Evolutionary conservation across 257 asterid genomes (phyloP), one percentile per base, ranked within the genome.

Genomic region (Solanum habrochaites): DNA sequence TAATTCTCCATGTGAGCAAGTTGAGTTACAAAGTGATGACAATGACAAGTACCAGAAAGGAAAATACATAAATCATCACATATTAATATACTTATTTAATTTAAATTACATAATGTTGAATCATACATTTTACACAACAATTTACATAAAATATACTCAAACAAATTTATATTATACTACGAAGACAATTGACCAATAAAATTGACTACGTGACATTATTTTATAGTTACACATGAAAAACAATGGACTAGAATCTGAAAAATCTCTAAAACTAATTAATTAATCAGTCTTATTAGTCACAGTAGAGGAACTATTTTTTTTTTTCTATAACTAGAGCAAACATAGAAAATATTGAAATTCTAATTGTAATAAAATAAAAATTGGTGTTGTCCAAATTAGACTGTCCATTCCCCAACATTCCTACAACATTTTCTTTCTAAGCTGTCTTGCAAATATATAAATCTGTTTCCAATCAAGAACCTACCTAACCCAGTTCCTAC

Each of bases 401-500:
- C 91, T 88, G 72, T 52, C 66, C 58, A 86, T 29, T 89, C 64
- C 43, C n/a, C n/a, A n/a, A 73, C 82, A 40, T 60, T 83, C 89
- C 89, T 32, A 83, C 89, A 25, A 43, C 25, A 78, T 78, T n/a
- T n/a, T n/a, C n/a, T n/a, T 27, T 78, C 83, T 78, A 25, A 78
- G 40, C 66, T 78, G n/a, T 13, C 45, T 2, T 7, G 29, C 8
- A 25, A 14, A 77, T 71, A 32, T 32, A 32, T 35, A 35, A 35
- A 35, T 35, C 39, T 35, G 39, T 89, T 89, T 87, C 85, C 80
- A 85, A 66, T 85, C 31, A 25, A 85, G 93, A 92, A 90, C 31
- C 87, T 35, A 85, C 88, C 92, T 74, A 45, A 90, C 80, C 80
- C 88, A 81, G 43, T 91, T 91, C 92, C 89, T 32, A 12, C 35